Evolutionary conservation across 768 basidiomycete genomes (phyloP), one percentile per base, ranked within the genome.

Genomic region (Harrya chromipes): DNA sequence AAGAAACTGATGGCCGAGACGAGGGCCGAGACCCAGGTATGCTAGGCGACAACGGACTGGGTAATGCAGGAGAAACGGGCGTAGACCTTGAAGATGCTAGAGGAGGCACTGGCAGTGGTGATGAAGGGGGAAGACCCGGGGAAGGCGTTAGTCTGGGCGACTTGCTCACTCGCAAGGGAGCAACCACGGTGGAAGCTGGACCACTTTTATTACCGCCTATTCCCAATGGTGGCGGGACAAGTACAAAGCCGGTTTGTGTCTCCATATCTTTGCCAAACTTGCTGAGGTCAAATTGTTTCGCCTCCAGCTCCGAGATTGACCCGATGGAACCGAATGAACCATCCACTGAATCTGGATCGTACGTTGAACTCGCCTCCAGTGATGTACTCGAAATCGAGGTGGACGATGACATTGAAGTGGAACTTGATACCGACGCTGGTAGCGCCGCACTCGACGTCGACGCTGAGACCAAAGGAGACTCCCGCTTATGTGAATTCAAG

Each of bases 101-200:
- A 4, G 54, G 47, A 12, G 53, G 44, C 2, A 47, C 36, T 1
- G 51, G 49, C 11, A 62, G 49, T 9, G 60, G 62, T 2, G 58
- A 60, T 8, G 50, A 47, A 8, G 55, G 57, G 34, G 52, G 49
- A 27, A 48, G 26, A 40, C 54, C 37, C 40, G 58, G 47, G 7
- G 56, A 65, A 4, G 55, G 51, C 2, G 60, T 27, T 21, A 54
- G 40, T n/a, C 54, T 56, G 11, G 66, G 63, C 1, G 59, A 54
- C 54, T 70, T 68, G 45, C 48, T 49, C 17, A 68, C 29, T 11
- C 66, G 58, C 0, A 68, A 40, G 0, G 66, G 66, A 8, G 68
- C 63, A 3, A 67, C 53, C 0, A 29, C 24, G 0, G 65, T 43
- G 1, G 60, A 52, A 1, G 43, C 35, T 17, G 40, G 1, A 7